Conservation (phyloP, 192 early-diverging fungal genomes). For the Backusella australiensis region DNA sequence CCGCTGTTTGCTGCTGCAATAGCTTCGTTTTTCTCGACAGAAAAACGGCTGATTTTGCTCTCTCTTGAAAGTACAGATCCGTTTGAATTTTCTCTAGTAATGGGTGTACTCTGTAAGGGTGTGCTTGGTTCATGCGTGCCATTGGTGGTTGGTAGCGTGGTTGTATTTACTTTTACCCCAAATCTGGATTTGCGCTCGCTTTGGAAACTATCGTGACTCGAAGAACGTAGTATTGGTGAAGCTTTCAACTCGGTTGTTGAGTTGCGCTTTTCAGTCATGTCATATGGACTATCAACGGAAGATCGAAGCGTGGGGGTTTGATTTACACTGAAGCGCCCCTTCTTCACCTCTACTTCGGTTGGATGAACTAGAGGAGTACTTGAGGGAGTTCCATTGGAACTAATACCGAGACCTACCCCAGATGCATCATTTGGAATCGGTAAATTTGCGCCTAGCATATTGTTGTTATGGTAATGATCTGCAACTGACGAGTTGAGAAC, state of each 20-base stretch:
- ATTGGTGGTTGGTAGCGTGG: background rate
- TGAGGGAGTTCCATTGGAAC: background rate
- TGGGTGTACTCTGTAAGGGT: background rate
- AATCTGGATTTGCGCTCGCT: conserved; percentile 7
- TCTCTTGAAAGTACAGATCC: conserved; percentile 9
- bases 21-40: background rate
- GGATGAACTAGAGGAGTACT: background rate
- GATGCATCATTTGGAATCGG: background rate
- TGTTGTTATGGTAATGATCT: background rate
- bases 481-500: background rate
- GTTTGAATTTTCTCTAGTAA: conserved; percentile 15
- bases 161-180: background rate
- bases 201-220: conserved; percentile 9
- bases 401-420: background rate
- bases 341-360: conserved; percentile 28
- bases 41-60: conserved; percentile 19
- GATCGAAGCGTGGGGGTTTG: conserved; percentile 6
- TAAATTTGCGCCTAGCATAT: background rate
- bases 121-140: background rate
- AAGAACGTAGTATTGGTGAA: background rate
- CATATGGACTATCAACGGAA: background rate
- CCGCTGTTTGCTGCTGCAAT: background rate
- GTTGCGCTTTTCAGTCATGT: background rate
- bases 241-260: background rate
- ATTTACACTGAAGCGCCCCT: conserved; percentile 70